Percentiles rank a stretch among this genome's conserved stretches.
Conservation (phyloP, 2,329 filamentous ascomycete species). For the Apiospora aurea region DNA sequence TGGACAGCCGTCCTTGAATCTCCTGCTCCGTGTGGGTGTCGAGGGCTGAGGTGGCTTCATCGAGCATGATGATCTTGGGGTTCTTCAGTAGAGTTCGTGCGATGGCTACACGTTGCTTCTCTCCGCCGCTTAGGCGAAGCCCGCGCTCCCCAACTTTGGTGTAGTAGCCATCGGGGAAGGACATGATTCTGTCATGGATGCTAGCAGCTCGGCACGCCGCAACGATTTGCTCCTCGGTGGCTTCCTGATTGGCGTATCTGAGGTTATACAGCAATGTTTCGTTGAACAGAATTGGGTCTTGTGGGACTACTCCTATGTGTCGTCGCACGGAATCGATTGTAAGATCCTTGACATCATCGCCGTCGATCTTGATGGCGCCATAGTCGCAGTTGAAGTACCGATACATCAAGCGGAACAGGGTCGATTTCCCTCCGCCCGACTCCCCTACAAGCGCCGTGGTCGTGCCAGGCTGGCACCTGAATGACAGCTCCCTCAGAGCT, state of each 20-base stretch:
- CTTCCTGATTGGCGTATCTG: slow-evolving; percentile 83
- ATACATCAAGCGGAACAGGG: slow-evolving; percentile 93
- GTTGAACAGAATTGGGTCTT: slow-evolving; percentile 95
- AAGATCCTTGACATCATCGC: slow-evolving; percentile 80
- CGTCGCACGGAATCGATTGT: slow-evolving; percentile 93
- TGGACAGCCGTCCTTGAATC: slow-evolving; percentile 86
- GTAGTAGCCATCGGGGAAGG: slow-evolving; percentile 85
- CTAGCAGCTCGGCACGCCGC: slow-evolving; percentile 85
- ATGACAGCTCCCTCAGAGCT: slow-evolving; percentile 82
- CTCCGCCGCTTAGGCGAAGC: slow-evolving; percentile 84
- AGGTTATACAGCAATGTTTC: slow-evolving; percentile 95
- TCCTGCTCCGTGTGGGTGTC: slow-evolving; percentile 93
- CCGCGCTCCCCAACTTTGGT: slow-evolving; percentile 93
- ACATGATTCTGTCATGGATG: slow-evolving; percentile 91
- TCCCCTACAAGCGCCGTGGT: slow-evolving; percentile 97
- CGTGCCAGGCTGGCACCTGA: slow-evolving; percentile 86
- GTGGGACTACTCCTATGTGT: slow-evolving; percentile 94
- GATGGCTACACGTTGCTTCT: slow-evolving; percentile 93
- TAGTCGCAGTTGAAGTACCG: slow-evolving; percentile 89
- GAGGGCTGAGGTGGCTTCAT: slow-evolving; percentile 90
- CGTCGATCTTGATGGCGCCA: slow-evolving; percentile 85
- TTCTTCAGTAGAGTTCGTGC: slow-evolving; percentile 92
- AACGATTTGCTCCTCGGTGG: slow-evolving; percentile 82
- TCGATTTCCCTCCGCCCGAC: slow-evolving; percentile 96
- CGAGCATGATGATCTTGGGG: slow-evolving; percentile 88